phyloP scores from a whole-genome alignment of 2,329 filamentous ascomycete genomes.

The Aspergillus sp. region DNA sequence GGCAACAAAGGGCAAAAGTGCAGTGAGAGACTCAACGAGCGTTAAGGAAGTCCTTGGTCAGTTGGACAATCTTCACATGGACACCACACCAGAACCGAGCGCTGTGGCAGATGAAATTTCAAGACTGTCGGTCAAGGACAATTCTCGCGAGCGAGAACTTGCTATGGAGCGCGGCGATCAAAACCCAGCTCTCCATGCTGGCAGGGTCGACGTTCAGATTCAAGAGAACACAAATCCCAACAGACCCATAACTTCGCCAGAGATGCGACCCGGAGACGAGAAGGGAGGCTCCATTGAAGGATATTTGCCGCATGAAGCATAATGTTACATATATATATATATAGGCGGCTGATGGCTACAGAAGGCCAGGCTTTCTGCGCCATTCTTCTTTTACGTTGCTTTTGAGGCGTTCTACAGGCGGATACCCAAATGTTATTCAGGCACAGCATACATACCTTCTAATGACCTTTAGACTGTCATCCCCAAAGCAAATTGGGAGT shows the following conservation, averaged over 20 bases:
- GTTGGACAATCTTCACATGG: slow-evolving; percentile 22
- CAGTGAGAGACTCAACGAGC: slow-evolving; percentile 17
- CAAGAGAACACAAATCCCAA: slow-evolving; percentile 30
- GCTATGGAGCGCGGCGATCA: slow-evolving; percentile 39
- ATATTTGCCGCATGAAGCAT: slow-evolving; percentile 34
- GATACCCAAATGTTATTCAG: slow-evolving; percentile 16
- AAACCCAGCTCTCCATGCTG: slow-evolving; percentile 23
- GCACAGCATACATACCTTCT: slow-evolving; percentile 5
- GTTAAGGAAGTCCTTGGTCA: slow-evolving; percentile 28
- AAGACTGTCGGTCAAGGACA: slow-evolving; percentile 27
- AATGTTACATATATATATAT: neutral
- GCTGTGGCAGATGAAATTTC: slow-evolving; percentile 26
- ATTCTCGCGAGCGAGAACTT: slow-evolving; percentile 28
- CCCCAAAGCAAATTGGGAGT: neutral
- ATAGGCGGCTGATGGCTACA: neutral
- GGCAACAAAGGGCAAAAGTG: slow-evolving; percentile 21
- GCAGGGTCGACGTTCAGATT: slow-evolving; percentile 35
- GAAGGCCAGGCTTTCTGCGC: neutral
- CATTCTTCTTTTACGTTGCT: neutral
- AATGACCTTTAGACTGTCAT: neutral
- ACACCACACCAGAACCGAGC: slow-evolving; percentile 11
- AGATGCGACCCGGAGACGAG: slow-evolving; percentile 32
- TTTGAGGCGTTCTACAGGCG: slow-evolving; percentile 12
- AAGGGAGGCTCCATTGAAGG: slow-evolving; percentile 44
- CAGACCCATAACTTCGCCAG: slow-evolving; percentile 28